Evolutionary conservation across 108 stramenopile species (phyloP).

Genomic region (Poteriospumella lacustris): DNA sequence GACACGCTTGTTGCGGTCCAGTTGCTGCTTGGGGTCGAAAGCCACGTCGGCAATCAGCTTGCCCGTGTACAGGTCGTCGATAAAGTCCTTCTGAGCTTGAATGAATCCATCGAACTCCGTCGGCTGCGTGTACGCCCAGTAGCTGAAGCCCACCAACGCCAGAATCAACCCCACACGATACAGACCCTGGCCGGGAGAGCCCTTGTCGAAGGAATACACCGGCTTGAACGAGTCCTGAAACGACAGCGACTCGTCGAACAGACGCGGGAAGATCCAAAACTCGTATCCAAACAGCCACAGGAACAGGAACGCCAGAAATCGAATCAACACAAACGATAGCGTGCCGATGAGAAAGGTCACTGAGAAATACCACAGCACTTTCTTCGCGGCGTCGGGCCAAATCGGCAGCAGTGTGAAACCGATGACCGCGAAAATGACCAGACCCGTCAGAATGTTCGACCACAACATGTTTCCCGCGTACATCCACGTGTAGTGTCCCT

Average conservation of each 20-base stretch:
- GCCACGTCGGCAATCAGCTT: slow-evolving; percentile 90
- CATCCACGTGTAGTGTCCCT: slow-evolving; percentile 92
- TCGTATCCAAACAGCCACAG: slow-evolving; percentile 92
- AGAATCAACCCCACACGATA: slow-evolving; percentile 82
- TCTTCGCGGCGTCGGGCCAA: slow-evolving; percentile 92
- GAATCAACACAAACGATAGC: slow-evolving; percentile 73
- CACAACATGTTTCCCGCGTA: slow-evolving; percentile 88
- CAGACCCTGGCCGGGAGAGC: slow-evolving; percentile 74
- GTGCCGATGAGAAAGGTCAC: slow-evolving; percentile 90
- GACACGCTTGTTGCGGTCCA: slow-evolving; percentile 87
- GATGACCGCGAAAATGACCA: slow-evolving; percentile 83
- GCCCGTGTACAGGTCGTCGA: slow-evolving; percentile 95
- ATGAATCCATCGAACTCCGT: slow-evolving; percentile 98
- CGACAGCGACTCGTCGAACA: slow-evolving; percentile 90
- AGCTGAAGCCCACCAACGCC: slow-evolving; percentile 84
- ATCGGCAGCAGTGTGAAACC: slow-evolving; percentile 93
- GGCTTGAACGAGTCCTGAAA: slow-evolving; percentile 94
- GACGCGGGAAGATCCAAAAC: slow-evolving; percentile 90
- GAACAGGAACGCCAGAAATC: slow-evolving; percentile 77
- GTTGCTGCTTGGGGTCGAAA: slow-evolving; percentile 86
- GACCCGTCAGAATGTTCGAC: slow-evolving; percentile 81
- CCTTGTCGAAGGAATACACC: slow-evolving; percentile 70
- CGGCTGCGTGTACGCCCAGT: slow-evolving; percentile 96
- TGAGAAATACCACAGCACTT: slow-evolving; percentile 86
- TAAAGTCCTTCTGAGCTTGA: slow-evolving; percentile 87